Conservation (phyloP, 805 yeast genomes). For the Candida namnaoensis region DNA sequence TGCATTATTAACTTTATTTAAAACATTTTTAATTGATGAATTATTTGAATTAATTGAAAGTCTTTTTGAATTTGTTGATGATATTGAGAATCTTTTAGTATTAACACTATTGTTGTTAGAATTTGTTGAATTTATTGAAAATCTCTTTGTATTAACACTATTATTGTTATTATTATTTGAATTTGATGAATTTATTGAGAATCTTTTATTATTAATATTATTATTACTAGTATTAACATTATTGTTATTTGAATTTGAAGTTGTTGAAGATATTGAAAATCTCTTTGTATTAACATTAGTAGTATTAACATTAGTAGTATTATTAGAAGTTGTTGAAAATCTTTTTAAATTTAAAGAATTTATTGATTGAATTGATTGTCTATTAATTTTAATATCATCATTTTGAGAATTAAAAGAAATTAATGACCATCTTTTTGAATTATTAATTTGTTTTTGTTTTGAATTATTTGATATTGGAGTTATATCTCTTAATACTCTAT, state of each 20-base stretch:
- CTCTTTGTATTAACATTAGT: neutral
- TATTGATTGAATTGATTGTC: constrained; percentile 6
- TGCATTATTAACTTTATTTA: constrained; percentile 14
- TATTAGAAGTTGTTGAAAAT: neutral
- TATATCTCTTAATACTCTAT: neutral
- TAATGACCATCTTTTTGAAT: constrained; percentile 17
- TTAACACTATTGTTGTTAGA: too few species aligned
- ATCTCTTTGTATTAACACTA: too few species aligned
- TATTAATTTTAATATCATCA: constrained; percentile 9
- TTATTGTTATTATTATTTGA: neutral
- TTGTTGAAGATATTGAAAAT: neutral
- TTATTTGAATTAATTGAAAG: neutral
- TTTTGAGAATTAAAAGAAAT: constrained; percentile 17
- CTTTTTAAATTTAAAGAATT: constrained; percentile 2
- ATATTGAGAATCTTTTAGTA: constrained; percentile 13
- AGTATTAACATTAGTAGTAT: too few species aligned
- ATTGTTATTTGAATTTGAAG: too few species aligned
- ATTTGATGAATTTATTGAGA: constrained; percentile 13
- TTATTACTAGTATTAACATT: too few species aligned
- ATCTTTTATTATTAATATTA: constrained; percentile 7
- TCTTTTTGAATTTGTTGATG: constrained; percentile 7
- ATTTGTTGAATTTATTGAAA: too few species aligned
- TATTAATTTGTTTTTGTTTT: constrained; percentile 9
- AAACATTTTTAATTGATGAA: constrained; percentile 11
- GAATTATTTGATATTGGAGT: constrained; percentile 4